Evolutionary conservation across 2,329 filamentous ascomycete genomes (phyloP).

Genomic region (Microascus cirrosus): DNA sequence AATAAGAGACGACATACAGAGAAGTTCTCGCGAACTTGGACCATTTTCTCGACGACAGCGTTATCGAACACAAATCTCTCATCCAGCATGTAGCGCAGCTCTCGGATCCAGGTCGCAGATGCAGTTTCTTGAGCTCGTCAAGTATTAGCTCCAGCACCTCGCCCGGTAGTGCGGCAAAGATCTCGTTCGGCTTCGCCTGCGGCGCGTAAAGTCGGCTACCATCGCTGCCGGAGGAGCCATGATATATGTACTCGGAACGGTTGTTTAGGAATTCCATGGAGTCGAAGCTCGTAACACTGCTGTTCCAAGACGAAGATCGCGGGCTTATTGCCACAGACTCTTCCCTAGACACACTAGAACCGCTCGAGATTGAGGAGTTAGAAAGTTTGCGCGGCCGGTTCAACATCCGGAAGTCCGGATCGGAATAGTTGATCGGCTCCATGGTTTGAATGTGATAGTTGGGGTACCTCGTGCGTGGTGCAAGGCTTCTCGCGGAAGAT

Average conservation of each 20-base stretch:
- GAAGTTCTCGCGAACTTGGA: constrained; percentile 36
- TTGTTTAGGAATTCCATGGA: constrained; percentile 20
- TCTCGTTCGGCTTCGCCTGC: constrained; percentile 34
- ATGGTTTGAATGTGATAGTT: not conserved
- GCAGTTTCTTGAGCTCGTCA: constrained; percentile 37
- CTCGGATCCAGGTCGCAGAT: constrained; percentile 32
- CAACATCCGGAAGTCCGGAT: constrained; percentile 10
- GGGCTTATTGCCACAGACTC: constrained; percentile 13
- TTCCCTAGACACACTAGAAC: constrained; percentile 17
- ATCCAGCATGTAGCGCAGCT: constrained; percentile 57
- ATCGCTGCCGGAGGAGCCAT: constrained; percentile 6
- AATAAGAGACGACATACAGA: constrained; percentile 28
- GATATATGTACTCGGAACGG: constrained; percentile 12
- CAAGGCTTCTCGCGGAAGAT: not conserved
- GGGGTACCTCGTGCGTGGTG: not conserved
- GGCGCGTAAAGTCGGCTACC: constrained; percentile 21
- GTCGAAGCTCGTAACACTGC: constrained; percentile 26
- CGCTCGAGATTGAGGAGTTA: constrained; percentile 13
- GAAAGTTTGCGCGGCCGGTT: constrained; percentile 26
- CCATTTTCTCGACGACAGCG: constrained; percentile 38
- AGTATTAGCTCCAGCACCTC: constrained; percentile 49
- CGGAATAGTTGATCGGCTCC: constrained; percentile 5
- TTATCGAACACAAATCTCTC: constrained; percentile 44
- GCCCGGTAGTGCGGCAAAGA: constrained; percentile 44
- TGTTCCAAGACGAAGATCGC: constrained; percentile 20